Evolutionary conservation across 176 grass and related monocot species (phyloP).

Genomic region (Elaeis guineensis): DNA sequence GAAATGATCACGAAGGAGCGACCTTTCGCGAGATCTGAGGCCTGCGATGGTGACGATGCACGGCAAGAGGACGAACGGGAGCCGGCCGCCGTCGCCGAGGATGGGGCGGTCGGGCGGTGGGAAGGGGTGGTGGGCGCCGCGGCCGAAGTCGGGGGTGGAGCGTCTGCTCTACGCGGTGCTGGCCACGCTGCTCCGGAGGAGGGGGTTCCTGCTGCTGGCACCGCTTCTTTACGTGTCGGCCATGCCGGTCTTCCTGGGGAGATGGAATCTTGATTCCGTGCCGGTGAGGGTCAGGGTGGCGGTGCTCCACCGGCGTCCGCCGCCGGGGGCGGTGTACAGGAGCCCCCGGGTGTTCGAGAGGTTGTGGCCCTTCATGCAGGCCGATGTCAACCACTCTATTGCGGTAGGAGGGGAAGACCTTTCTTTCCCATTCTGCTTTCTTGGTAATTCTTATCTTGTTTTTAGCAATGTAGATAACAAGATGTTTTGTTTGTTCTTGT

Average conservation of each 20-base stretch:
- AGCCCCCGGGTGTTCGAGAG: slow-evolving; percentile 70
- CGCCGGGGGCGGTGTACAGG: slow-evolving; percentile 65
- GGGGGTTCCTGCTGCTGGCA: slow-evolving; percentile 38
- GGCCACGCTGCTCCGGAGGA: slow-evolving; percentile 19
- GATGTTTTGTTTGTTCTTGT: background rate
- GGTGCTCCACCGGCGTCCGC: slow-evolving; percentile 17
- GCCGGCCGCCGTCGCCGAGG: slow-evolving; percentile 8
- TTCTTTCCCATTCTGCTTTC: background rate
- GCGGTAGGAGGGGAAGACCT: slow-evolving; percentile 1
- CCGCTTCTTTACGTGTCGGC: slow-evolving; percentile 42
- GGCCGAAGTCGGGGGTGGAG: slow-evolving; percentile 11
- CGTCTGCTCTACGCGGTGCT: background rate
- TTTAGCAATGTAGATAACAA: background rate
- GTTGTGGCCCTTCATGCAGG: slow-evolving; percentile 60
- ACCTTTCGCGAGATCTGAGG: too few species aligned
- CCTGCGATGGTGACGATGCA: background rate
- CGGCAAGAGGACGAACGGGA: slow-evolving; percentile 7
- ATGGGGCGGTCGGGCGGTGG: slow-evolving; percentile 6
- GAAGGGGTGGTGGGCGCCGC: background rate
- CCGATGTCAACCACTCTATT: slow-evolving; percentile 17
- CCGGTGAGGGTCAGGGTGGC: slow-evolving; percentile 23
- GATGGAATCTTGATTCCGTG: slow-evolving; percentile 11
- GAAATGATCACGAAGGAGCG: too few species aligned
- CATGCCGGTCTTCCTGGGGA: slow-evolving; percentile 34
- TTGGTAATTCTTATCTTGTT: background rate